phyloP scores from a whole-genome alignment of 306 rosid genomes.

The Vicia villosa region DNA sequence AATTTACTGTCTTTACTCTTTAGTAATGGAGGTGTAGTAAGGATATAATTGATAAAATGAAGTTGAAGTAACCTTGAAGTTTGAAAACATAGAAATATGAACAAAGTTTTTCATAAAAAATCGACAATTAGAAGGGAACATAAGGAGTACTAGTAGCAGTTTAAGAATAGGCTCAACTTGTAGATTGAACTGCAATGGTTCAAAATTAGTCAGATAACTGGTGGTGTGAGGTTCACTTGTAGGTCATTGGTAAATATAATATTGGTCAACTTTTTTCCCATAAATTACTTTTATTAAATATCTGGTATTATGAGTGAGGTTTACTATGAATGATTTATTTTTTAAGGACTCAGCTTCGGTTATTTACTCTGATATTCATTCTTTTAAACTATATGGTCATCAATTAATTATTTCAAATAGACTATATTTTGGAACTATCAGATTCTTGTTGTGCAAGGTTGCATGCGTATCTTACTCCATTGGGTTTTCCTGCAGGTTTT shows the following conservation, averaged over 20 bases:
- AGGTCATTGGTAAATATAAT: neutral
- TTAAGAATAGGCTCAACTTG: neutral
- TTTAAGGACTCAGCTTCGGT: neutral
- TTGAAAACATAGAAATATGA: neutral
- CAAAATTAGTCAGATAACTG: too few relatives aligned
- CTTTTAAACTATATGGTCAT: too few relatives aligned
- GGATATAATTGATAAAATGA: neutral
- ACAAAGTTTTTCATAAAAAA: too few relatives aligned
- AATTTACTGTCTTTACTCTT: neutral
- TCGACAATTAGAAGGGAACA: neutral
- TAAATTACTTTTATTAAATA: neutral
- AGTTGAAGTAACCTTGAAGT: neutral
- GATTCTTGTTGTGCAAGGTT: constrained; percentile 8
- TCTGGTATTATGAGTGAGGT: neutral
- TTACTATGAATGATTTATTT: neutral
- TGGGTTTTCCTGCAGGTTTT: constrained; percentile 55
- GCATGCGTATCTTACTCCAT: neutral
- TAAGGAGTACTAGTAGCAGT: neutral
- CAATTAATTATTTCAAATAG: constrained; percentile 5
- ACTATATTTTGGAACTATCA: neutral
- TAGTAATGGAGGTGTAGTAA: too few relatives aligned
- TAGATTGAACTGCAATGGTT: too few relatives aligned
- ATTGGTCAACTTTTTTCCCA: too few relatives aligned
- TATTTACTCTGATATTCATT: too few relatives aligned
- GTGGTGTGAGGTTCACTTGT: neutral